Evolutionary conservation across 768 basidiomycete species (phyloP).

Genomic region (Termitomyces sp.): DNA sequence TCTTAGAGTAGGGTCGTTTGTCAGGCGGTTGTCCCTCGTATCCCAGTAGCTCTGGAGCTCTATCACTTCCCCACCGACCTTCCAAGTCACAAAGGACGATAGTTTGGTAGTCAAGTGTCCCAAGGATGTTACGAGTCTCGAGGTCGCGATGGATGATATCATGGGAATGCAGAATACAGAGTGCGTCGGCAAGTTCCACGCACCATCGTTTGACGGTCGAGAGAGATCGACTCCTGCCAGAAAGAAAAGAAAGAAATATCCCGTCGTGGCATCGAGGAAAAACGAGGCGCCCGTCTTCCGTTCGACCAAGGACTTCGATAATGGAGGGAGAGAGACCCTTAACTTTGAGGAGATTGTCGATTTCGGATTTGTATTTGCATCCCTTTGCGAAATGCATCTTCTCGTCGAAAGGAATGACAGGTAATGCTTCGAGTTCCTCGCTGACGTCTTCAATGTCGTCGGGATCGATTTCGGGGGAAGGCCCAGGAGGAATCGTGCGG

Average conservation of each 20-base stretch:
- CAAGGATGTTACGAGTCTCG: background rate
- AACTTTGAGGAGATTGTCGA: slow-evolving; percentile 2
- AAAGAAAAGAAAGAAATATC: background rate
- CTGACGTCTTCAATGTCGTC: background rate
- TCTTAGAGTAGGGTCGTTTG: background rate
- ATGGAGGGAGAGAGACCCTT: background rate
- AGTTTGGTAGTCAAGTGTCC: background rate
- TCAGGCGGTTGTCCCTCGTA: background rate
- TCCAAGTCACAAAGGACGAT: slow-evolving; percentile 3
- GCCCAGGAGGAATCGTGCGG: background rate
- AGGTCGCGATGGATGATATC: slow-evolving; percentile 6
- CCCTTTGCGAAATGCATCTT: background rate
- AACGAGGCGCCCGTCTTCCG: slow-evolving; percentile 1
- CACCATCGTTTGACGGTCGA: background rate
- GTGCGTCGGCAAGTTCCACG: slow-evolving; percentile 1
- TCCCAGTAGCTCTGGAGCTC: background rate
- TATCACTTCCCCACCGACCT: background rate
- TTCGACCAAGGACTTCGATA: slow-evolving; percentile 2
- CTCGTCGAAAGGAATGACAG: background rate
- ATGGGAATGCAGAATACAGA: slow-evolving; percentile 1
- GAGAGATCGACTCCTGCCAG: background rate
- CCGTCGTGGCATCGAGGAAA: background rate
- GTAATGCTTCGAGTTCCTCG: background rate
- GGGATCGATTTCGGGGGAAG: background rate
- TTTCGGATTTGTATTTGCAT: background rate